Conservation (phyloP, 2,329 filamentous ascomycete species). For the Cladosporium sp. region DNA sequence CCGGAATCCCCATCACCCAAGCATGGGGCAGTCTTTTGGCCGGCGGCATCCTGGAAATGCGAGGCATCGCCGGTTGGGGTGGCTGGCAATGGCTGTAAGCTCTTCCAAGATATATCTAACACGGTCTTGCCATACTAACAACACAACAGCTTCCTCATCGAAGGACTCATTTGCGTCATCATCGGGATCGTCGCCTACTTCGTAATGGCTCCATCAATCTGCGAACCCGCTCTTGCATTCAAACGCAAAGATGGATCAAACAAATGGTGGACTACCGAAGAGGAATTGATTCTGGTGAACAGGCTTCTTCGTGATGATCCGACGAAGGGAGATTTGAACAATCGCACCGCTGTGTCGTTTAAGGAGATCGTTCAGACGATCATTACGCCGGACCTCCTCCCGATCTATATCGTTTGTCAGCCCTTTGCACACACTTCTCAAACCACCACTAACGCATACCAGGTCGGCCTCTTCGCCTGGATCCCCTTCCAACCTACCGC, state of each 20-base stretch:
- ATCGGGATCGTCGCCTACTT: constrained; percentile 28
- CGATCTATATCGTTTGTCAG: constrained; percentile 15
- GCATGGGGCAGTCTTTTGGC: constrained; percentile 26
- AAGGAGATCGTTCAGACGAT: constrained; percentile 27
- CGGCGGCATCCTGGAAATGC: constrained; percentile 34
- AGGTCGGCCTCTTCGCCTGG: constrained; percentile 29
- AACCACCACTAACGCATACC: not conserved
- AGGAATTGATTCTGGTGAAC: constrained; percentile 64
- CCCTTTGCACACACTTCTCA: not conserved
- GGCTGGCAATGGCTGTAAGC: constrained; percentile 49
- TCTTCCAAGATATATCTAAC: constrained; percentile 36
- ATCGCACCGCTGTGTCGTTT: constrained; percentile 51
- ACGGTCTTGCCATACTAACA: no score
- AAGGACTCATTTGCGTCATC: constrained; percentile 26
- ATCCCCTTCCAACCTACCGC: constrained; percentile 49
- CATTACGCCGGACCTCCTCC: constrained; percentile 38
- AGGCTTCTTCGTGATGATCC: constrained; percentile 57
- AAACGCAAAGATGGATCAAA: constrained; percentile 56
- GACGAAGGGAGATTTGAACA: constrained; percentile 52
- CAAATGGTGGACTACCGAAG: constrained; percentile 61
- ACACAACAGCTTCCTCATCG: constrained; percentile 23
- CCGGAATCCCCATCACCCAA: constrained; percentile 22
- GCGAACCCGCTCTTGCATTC: constrained; percentile 54
- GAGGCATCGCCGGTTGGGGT: constrained; percentile 41
- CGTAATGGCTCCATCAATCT: constrained; percentile 50